phyloP scores from a whole-genome alignment of 192 early-diverging fungal genomes.

The Lobosporangium transversale region DNA sequence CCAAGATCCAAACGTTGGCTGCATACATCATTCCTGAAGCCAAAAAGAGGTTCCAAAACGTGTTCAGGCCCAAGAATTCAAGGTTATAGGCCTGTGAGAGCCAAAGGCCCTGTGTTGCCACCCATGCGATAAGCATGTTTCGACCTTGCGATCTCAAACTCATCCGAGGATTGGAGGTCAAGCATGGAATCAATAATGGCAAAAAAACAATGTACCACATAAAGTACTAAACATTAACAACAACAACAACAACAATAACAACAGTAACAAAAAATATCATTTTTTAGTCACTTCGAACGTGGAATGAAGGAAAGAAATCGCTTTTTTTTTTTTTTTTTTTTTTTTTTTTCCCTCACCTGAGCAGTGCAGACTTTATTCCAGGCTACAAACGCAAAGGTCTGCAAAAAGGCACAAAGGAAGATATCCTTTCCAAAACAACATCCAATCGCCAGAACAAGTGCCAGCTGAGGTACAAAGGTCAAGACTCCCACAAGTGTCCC shows the following conservation, averaged over 20 bases:
- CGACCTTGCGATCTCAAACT: slow-evolving; percentile 21
- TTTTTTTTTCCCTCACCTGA: slow-evolving; percentile 65
- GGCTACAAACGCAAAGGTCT: slow-evolving; percentile 96
- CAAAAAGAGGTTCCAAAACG: slow-evolving; percentile 79
- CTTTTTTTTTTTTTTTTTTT: neutral
- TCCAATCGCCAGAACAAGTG: slow-evolving; percentile 72
- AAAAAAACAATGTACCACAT: slow-evolving; percentile 98
- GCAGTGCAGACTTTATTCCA: slow-evolving; percentile 98
- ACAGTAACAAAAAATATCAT: neutral
- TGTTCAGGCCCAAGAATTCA: slow-evolving; percentile 89
- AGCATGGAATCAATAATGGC: slow-evolving; percentile 82
- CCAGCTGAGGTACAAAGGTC: slow-evolving; percentile 88
- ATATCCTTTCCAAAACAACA: slow-evolving; percentile 82
- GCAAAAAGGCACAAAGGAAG: slow-evolving; percentile 88
- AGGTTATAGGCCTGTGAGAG: slow-evolving; percentile 86
- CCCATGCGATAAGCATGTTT: slow-evolving; percentile 35
- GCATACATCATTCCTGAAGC: slow-evolving; percentile 78
- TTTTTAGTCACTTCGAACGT: neutral
- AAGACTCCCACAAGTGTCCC: slow-evolving; percentile 68
- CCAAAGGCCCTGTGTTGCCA: slow-evolving; percentile 79
- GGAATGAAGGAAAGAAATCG: neutral
- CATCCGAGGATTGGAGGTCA: slow-evolving; percentile 27
- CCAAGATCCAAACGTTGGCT: slow-evolving; percentile 78
- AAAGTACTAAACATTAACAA: slow-evolving; percentile 78
- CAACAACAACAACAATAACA: neutral